These are phyloP conservation scores for Ceratocystis cacaofunesta DNA, from an alignment of 2,329 filamentous ascomycete genomes.

Conservation along the genomic window DNA sequence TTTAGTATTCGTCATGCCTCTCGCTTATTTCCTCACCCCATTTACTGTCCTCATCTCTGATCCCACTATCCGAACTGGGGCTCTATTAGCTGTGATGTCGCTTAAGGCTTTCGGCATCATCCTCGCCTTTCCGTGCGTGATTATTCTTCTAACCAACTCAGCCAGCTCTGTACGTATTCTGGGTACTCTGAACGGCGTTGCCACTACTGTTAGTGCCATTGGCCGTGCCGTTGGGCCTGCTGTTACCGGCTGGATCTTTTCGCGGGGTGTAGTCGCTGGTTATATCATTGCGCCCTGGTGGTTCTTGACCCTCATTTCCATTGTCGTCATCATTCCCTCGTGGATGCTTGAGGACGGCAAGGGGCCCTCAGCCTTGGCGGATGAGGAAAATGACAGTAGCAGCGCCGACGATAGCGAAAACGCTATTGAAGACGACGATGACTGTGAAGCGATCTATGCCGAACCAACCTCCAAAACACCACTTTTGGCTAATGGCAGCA, in stretches of 20 bases:
- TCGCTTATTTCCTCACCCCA: conserved; percentile 68
- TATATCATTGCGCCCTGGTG: conserved; percentile 74
- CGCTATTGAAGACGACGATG: conserved; percentile 11
- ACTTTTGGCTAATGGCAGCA: conserved; percentile 8
- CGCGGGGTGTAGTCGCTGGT: conserved; percentile 57
- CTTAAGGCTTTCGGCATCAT: conserved; percentile 63
- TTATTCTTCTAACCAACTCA: conserved; percentile 81
- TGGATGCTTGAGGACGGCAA: conserved; percentile 62
- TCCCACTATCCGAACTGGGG: conserved; percentile 36
- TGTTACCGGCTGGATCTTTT: conserved; percentile 56
- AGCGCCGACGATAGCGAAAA: conserved; percentile 13
- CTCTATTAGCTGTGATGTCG: conserved; percentile 54
- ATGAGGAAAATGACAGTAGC: conserved; percentile 16
- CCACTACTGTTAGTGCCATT: conserved; percentile 66
- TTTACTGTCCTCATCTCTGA: conserved; percentile 54
- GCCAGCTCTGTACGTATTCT: conserved; percentile 60
- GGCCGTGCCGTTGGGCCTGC: conserved; percentile 70
- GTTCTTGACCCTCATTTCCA: conserved; percentile 49
- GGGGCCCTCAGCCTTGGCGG: conserved; percentile 36
- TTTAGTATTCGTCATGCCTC: conserved; percentile 49
- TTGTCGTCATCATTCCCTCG: conserved; percentile 54
- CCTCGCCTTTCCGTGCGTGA: conserved; percentile 77
- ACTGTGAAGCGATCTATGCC: not conserved
- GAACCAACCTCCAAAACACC: conserved; percentile 11
- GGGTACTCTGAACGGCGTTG: conserved; percentile 81